Base-by-base conservation (phyloP, 2,329 filamentous ascomycete genomes). In the Claviceps paspali region DNA sequence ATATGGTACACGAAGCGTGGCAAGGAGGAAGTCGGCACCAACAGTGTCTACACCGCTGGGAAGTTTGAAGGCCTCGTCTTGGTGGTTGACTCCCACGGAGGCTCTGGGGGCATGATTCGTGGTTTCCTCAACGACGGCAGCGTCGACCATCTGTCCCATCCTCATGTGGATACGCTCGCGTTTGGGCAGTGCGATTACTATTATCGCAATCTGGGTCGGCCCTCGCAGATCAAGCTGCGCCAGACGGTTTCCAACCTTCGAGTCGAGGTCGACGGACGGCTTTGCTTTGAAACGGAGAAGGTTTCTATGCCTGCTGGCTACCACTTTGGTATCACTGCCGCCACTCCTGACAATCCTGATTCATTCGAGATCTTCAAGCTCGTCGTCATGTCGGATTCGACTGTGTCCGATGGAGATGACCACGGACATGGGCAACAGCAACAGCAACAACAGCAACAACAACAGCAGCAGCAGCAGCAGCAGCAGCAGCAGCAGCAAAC, bases 321-420 rank as follows among this genome's bases (percentile, higher is more conserved):
- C 63, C 72, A 73, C 54, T 83, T 94, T 47, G 91, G 91, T 49
- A 64, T 98, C 47, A 85, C 82, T 10, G 91, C 88, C 29, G 82
- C 84, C 12, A 88, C 84, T 3, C 82, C 84, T 22, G 88, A 96
- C 47, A 87, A 77, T 49, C 86, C 91, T 1, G 91, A 98, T 61
- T 93, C 85, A 5, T 93, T 95, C 51, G 91, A 98, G 60, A 59
- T 94, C 46, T 91, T 87, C 67, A 92, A 88, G 55, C 72, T 96
- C 53, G 69, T 82, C 26, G 73, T 91, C 36, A 74, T 78, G 52
- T 77, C 71, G 9, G 70, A 75, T 49, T 62, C 49, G 41, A 51
- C 43, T 24, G 36, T 43, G 41, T 45, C 36, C n/a, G 40, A 39
- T 36, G 45, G 42, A 34, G 38, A 26, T 21, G 39, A 40, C n/a